phyloP scores from a whole-genome alignment of 805 yeast genomes.

The Danielozyma ontarioensis region DNA sequence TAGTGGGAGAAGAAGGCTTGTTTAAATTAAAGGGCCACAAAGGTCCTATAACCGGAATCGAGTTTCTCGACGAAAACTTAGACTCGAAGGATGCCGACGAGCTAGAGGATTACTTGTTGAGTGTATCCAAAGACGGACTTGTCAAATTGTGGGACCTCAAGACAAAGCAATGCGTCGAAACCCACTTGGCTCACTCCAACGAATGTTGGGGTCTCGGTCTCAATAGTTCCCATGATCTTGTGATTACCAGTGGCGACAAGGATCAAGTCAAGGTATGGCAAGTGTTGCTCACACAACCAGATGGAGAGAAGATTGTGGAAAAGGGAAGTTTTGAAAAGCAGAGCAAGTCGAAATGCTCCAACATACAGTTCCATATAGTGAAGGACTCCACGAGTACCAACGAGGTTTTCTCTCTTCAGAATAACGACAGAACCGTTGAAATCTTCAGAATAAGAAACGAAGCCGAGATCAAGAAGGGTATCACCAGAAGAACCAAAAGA shows the following conservation, averaged over 20 bases:
- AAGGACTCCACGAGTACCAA: slow-evolving; percentile 24
- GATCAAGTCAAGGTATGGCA: slow-evolving; percentile 83
- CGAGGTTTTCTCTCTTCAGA: slow-evolving; percentile 63
- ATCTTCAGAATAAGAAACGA: slow-evolving; percentile 68
- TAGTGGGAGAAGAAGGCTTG: slow-evolving; percentile 86
- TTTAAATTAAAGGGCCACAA: slow-evolving; percentile 85
- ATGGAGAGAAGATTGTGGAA: slow-evolving; percentile 45
- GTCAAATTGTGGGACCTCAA: slow-evolving; percentile 91
- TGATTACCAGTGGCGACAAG: slow-evolving; percentile 73
- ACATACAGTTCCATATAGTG: slow-evolving; percentile 44
- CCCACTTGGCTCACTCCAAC: slow-evolving; percentile 88
- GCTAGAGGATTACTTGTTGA: slow-evolving; percentile 66
- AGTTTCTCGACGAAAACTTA: slow-evolving; percentile 36
- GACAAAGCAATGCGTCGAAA: slow-evolving; percentile 85
- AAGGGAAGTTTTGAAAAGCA: slow-evolving; percentile 69
- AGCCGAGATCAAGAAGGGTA: slow-evolving; percentile 75
- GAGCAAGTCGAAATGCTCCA: slow-evolving; percentile 66
- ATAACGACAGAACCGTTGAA: slow-evolving; percentile 77
- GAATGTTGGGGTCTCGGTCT: slow-evolving; percentile 87
- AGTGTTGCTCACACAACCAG: slow-evolving; percentile 50
- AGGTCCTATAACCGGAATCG: slow-evolving; percentile 77
- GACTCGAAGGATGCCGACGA: slow-evolving; percentile 35
- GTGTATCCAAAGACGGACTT: slow-evolving; percentile 84
- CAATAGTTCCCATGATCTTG: slow-evolving; percentile 33
- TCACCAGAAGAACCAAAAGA: slow-evolving; percentile 72